These are phyloP conservation scores for Septoria linicola DNA, from an alignment of 2,329 filamentous ascomycete genomes.

Conservation along the genomic window DNA sequence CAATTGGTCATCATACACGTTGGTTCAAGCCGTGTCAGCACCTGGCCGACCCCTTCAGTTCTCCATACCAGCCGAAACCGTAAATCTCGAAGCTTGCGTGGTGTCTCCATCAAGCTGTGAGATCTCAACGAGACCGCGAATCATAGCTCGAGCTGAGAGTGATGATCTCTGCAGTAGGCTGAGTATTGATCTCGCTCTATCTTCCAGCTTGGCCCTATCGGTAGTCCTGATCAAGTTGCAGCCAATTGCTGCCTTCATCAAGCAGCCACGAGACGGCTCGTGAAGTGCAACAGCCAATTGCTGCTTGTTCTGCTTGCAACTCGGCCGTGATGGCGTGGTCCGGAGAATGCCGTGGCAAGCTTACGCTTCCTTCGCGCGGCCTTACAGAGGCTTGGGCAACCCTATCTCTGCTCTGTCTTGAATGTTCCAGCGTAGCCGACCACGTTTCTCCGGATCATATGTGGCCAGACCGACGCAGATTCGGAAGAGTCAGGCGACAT, in stretches of 20 bases:
- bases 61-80: neutral
- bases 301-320: too few relatives aligned
- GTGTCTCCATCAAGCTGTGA: too few relatives aligned
- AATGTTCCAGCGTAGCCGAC: neutral
- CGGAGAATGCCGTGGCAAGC: neutral
- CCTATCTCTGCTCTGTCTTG: neutral
- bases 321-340: neutral
- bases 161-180: neutral
- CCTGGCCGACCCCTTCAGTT: too few relatives aligned
- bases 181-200: neutral
- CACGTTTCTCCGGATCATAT: too few relatives aligned
- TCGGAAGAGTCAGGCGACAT: too few relatives aligned
- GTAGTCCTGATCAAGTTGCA: neutral
- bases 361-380: neutral
- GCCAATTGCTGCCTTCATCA: neutral
- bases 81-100: neutral
- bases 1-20: neutral
- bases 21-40: neutral
- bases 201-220: neutral
- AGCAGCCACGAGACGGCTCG: neutral
- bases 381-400: neutral
- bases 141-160: neutral
- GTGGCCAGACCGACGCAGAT: neutral
- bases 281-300: neutral
- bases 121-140: neutral